phyloP scores from a whole-genome alignment of 805 yeast species.

The Candida multigemmis region DNA sequence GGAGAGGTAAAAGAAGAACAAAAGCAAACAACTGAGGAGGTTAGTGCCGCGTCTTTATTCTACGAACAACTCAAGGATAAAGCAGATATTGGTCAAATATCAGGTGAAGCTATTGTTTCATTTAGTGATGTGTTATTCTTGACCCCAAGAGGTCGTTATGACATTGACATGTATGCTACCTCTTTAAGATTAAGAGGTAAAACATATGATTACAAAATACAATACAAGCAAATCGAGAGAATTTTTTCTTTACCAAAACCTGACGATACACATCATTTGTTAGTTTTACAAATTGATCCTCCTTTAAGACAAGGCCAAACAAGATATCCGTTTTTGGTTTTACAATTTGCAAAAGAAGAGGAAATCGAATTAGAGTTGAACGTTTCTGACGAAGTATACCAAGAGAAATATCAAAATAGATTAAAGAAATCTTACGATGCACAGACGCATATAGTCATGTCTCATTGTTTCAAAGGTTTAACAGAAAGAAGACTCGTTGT shows the following conservation, averaged over 20 bases:
- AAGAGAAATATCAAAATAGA: conserved; percentile 64
- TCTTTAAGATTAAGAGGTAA: conserved; percentile 92
- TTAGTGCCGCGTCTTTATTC: conserved; percentile 73
- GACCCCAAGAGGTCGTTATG: conserved; percentile 98
- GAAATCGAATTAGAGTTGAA: conserved; percentile 86
- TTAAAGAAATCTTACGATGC: conserved; percentile 73
- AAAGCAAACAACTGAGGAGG: conserved; percentile 33
- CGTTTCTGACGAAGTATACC: conserved; percentile 73
- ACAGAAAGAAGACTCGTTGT: conserved; percentile 78
- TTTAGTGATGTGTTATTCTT: conserved; percentile 85
- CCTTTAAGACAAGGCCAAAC: conserved; percentile 98
- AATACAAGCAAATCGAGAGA: conserved; percentile 81
- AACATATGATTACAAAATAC: conserved; percentile 94
- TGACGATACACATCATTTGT: conserved; percentile 82
- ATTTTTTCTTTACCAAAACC: conserved; percentile 90
- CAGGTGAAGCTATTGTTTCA: conserved; percentile 92
- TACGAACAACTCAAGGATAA: conserved; percentile 86
- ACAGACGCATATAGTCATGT: conserved; percentile 76
- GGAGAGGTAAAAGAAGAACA: conserved; percentile 24
- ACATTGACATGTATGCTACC: conserved; percentile 83
- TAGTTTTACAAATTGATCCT: conserved; percentile 89
- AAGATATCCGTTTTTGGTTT: conserved; percentile 81
- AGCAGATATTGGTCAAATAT: conserved; percentile 89
- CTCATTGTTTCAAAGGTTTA: conserved; percentile 83
- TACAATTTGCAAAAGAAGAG: conserved; percentile 86